Evolutionary conservation across 2,329 filamentous ascomycete species (phyloP), one percentile per base, ranked within the genome.

Genomic region (Furcasterigmium sp.): DNA sequence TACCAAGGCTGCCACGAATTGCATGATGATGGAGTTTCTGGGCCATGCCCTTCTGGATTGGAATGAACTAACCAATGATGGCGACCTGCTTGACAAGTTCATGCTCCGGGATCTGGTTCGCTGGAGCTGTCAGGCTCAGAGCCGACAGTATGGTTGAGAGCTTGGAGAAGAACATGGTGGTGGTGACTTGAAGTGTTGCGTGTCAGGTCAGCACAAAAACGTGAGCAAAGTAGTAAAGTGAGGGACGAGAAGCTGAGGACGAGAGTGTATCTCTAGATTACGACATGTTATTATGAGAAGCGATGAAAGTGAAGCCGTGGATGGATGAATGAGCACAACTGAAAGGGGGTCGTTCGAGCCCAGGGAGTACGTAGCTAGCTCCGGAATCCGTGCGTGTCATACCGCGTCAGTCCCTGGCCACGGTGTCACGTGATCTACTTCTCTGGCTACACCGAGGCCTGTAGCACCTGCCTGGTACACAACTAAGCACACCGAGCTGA

Each of bases 31-130:
- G 23, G 23, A 7, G 7, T 7, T 7, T 26, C 23, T 7, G 23
- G 23, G 23, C 7, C 23, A 26, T n/a, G n/a, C n/a, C n/a, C n/a
- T n/a, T n/a, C n/a, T n/a, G n/a, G n/a, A 43, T 9, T 26, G 7
- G 17, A 29, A 19, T 13, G 20, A 11, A 51, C 55, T 39, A 42
- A 60, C 57, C 57, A 36, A 60, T 56, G 29, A 60, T 54, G 25
- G 55, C 56, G 40, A 59, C 47, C 36, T 58, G 56, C 29, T 48
- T 53, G 18, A 52, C 43, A 14, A 23, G 21, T 29, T 35, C 43
- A 29, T 45, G 35, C 10, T 17, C 20, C 11, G 30, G 26, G 28
- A 39, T 20, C n/a, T 44, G 42, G 38, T 42, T 44, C 42, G 48
- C 44, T 17, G 48, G 47, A 34, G 43, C 44, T 18, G 48, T 51